A percentile compares a stretch with the other conserved stretches of the same genome.
Evolutionary conservation across 768 basidiomycete species (phyloP).

Genomic region (Mrakia frigida): DNA sequence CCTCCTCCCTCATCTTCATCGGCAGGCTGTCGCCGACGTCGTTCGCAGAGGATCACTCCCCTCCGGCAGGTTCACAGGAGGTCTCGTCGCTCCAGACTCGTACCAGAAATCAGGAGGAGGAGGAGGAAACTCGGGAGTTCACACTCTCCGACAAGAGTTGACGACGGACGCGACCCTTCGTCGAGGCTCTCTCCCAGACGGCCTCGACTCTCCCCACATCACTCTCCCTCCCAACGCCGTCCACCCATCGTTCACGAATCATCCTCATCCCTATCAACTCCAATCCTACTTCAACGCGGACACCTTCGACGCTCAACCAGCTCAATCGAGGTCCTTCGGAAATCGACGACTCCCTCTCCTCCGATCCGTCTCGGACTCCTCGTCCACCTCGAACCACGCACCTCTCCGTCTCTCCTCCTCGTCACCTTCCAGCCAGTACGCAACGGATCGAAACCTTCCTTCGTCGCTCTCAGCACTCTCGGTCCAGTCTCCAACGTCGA

Average conservation of each 20-base stretch:
- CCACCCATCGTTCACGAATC: neutral
- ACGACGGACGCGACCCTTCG: neutral
- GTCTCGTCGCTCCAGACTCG: neutral
- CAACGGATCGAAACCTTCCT: neutral
- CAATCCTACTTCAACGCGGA: neutral
- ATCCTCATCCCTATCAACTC: neutral
- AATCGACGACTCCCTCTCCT: neutral
- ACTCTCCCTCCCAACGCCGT: neutral
- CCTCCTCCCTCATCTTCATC: neutral
- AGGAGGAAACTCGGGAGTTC: no score
- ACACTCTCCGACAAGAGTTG: no score
- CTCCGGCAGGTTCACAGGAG: neutral
- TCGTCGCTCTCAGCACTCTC: neutral
- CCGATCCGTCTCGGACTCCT: neutral
- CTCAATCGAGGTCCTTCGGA: neutral
- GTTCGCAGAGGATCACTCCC: neutral
- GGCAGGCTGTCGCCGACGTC: neutral
- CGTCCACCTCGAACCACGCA: neutral
- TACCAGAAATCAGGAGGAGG: no score
- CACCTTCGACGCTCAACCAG: neutral
- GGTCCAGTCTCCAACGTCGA: neutral
- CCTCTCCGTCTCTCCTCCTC: neutral
- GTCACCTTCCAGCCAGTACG: neutral
- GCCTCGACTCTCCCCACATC: neutral
- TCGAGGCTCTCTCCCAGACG: neutral